Base-by-base conservation (phyloP, 1,284 basidiomycete species). In the Xerocomus alliaceus region DNA sequence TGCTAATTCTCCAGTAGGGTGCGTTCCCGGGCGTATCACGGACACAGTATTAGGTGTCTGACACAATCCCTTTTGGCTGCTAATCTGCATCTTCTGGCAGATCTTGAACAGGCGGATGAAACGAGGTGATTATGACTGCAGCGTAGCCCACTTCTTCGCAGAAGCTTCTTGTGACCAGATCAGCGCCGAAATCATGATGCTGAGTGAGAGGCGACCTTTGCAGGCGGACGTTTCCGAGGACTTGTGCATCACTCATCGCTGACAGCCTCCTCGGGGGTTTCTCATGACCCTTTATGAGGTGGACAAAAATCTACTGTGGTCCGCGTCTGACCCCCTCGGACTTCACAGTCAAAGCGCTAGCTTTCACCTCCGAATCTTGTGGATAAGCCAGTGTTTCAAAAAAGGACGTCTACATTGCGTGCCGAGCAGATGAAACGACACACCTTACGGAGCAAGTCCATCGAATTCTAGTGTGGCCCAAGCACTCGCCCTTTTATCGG, bases 171-270 rank as follows among this genome's bases (percentile, higher is more conserved):
- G 41, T 39, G 48, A 50, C 42, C 41, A n/a, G 56, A 28, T 45
- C 54, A 45, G 28, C 47, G 41, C 47, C 46, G n/a, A 35, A 24
- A 46, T 28, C 34, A n/a, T 29, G 31, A 28, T 12, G 46, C 37
- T 42, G 46, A 32, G 29, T n/a, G 35, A 24, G 37, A 39, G 15
- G 34, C 15, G 8, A 34, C 34, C 34, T 15, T 9, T 15, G 9
- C 15, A 15, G 9, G 18, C 46, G 32, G 26, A n/a, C 35, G 32
- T 45, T 50, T 59, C 59, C 56, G 56, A 50, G 58, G 55, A 60
- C 37, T 42, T 57, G 54, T 26, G 20, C 32, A 10, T 17, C n/a
- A n/a, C n/a, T 24, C 8, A 28, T 39, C 29, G 29, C 37, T 26
- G 26, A 32, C 20, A 26, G 12, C 46, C 31, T 32, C 46, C 45